Evolutionary conservation across 768 basidiomycete species (phyloP), one percentile per base, ranked within the genome.

Genomic region (Pleurotus sapidus): DNA sequence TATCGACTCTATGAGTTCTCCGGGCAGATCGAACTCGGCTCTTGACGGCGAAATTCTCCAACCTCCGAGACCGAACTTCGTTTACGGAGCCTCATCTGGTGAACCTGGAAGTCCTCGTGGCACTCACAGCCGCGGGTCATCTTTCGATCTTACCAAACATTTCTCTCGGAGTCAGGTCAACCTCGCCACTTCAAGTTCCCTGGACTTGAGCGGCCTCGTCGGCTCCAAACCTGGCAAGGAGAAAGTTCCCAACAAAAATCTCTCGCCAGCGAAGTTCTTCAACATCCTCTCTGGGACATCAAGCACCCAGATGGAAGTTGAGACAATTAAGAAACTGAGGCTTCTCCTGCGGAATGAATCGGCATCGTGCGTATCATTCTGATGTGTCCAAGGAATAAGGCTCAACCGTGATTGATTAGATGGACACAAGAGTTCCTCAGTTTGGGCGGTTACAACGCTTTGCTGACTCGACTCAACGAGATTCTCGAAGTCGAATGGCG

Each of bases 401-500:
- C 12, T 46, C 59, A 55, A 18, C 45, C 48, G 1, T 34, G 8
- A 3, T 45, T 53, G 8, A 24, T 0, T 59, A 95, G 93, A 55
- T 98, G 96, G 95, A 88, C 97, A 11, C 82, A 92, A 63, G 86
- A 87, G 45, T 98, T 98, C 66, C 69, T 97, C 48, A 80, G 80
- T 49, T 70, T 84, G 20, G 93, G 94, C 14, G 97, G 97, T 1
- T 99, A 98, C 65, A 81, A 85, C 8, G 87, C 89, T 2, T 73
- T 99, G 30, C 69, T 98, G 42, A 91, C 87, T 0, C 79, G 93
- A 55, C 73, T 98, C 20, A 91, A 94, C 58, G 95, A 99, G 71
- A 80, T 98, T 15, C 79, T 99, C 1, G 91, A 95, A 64, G 85
- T 98, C 37, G 97, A 99, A 72, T 99, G 97, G 97, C 87, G 96